Evolutionary conservation across 108 stramenopile genomes (phyloP), one percentile per base, ranked within the genome.

Genomic region (Fragilariopsis cylindrus): DNA sequence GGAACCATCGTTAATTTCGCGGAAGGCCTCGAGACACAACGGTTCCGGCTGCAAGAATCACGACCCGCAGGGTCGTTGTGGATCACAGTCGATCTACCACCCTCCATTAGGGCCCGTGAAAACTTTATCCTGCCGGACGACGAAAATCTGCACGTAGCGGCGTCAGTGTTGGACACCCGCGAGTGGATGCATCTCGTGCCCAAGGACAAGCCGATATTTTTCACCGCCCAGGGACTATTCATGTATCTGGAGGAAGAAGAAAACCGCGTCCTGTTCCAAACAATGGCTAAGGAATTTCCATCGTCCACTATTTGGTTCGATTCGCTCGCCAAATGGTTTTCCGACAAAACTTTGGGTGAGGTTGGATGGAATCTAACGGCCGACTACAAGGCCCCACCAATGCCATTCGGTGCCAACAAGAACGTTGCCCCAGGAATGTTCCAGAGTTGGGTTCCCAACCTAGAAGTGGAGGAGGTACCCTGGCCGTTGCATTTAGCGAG

Each of bases 241-340:
- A 54, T 54, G 53, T 54, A 54, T 54, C 53, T 54, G n/a, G 53
- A 54, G n/a, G 53, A 54, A 54, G 53, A 54, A 54, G 53, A 54
- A 2, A 54, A 54, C 0, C 12, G n/a, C 15, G 1, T 15, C 53
- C 53, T 54, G 15, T 54, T 54, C n/a, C 53, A 54, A 54, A 13
- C 12, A 1, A 15, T 54, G n/a, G 53, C 53, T 0, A n/a, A 54
- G 12, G 15, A 54, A 13, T 54, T 54, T 54, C 53, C 53, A 15
- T 13, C 15, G n/a, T 13, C 53, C 12, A 54, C 53, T n/a, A 15
- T 54, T 13, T n/a, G n/a, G 53, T 54, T 54, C n/a, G 53, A 54
- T 54, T 54, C 15, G 15, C 12, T 54, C 2, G n/a, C 15, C 53
- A 54, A 54, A n/a, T 54, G 53, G 53, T 54, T 54, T 54, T 54